phyloP scores from a whole-genome alignment of 108 stramenopile species.

The Cyclotella baltica region DNA sequence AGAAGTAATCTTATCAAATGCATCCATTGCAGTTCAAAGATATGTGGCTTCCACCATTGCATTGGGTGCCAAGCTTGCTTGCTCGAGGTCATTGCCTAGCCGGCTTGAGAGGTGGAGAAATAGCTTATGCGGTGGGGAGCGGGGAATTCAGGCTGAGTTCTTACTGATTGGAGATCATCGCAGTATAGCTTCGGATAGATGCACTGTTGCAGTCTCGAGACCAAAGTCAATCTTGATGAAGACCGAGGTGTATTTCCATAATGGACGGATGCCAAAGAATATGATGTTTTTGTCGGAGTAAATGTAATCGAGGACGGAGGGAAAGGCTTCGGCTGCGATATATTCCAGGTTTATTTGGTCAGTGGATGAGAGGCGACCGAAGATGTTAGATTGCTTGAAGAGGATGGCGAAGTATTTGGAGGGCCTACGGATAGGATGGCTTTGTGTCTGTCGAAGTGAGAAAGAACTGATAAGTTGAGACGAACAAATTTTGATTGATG shows the following conservation, averaged over 20 bases:
- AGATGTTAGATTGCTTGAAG: conserved; percentile 48
- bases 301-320: conserved; percentile 53
- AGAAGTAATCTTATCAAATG: too few species aligned
- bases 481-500: too few species aligned
- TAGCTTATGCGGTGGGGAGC: too few species aligned
- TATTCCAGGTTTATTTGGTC: conserved; percentile 47
- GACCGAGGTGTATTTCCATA: conserved; percentile 50
- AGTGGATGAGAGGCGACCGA: conserved; percentile 40
- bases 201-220: conserved; percentile 37
- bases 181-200: conserved; percentile 49
- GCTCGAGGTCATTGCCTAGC: too few species aligned
- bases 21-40: too few species aligned
- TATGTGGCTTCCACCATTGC: too few species aligned
- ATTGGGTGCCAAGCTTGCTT: too few species aligned
- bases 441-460: conserved; percentile 29
- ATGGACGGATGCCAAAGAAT: conserved; percentile 54
- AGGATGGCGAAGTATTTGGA: conserved; percentile 58
- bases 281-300: conserved; percentile 53
- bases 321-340: conserved; percentile 56
- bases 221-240: conserved; percentile 54
- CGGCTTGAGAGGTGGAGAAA: too few species aligned
- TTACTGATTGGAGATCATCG: too few species aligned
- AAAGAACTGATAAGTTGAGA: background rate
- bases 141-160: too few species aligned
- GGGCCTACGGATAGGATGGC: conserved; percentile 54